These are phyloP conservation scores for Trypanosoma scelopori DNA, from an alignment of 208 protist species.

Conservation along the genomic window DNA sequence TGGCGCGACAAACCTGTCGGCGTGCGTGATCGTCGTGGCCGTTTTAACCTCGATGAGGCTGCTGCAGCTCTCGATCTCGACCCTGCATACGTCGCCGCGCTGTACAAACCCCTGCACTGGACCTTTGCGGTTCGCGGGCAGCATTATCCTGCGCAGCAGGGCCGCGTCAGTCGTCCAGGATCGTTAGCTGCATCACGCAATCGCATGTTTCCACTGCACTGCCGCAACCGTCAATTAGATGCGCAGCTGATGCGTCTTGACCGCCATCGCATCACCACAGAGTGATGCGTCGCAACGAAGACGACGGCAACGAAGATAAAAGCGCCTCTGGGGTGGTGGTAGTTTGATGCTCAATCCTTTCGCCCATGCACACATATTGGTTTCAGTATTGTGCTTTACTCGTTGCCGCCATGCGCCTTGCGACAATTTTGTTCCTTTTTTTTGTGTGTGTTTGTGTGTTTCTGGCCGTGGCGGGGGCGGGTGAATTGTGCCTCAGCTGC, in stretches of 20 bases:
- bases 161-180: conserved; percentile 70
- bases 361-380: too few species aligned
- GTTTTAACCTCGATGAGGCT: conserved; percentile 84
- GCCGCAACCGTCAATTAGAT: conserved; percentile 57
- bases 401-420: too few species aligned
- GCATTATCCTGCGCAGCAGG: conserved; percentile 79
- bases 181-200: conserved; percentile 52
- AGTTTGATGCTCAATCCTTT: too few species aligned
- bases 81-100: conserved; percentile 70
- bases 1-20: conserved; percentile 58
- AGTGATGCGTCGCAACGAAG: conserved; percentile 25
- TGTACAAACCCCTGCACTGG: conserved; percentile 82
- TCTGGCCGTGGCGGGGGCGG: too few species aligned
- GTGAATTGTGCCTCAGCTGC: too few species aligned
- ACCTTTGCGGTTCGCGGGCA: conserved; percentile 79
- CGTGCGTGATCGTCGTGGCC: conserved; percentile 63
- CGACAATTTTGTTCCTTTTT: too few species aligned
- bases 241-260: conserved; percentile 54
- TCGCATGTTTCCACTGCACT: conserved; percentile 80
- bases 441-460: too few species aligned
- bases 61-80: conserved; percentile 76
- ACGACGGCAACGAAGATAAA: too few species aligned
- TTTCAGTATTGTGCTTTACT: too few species aligned
- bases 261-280: conserved; percentile 57
- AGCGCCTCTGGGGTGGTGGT: too few species aligned